Evolutionary conservation across 2,329 filamentous ascomycete species (phyloP).

Genomic region (Fusarium clavum): DNA sequence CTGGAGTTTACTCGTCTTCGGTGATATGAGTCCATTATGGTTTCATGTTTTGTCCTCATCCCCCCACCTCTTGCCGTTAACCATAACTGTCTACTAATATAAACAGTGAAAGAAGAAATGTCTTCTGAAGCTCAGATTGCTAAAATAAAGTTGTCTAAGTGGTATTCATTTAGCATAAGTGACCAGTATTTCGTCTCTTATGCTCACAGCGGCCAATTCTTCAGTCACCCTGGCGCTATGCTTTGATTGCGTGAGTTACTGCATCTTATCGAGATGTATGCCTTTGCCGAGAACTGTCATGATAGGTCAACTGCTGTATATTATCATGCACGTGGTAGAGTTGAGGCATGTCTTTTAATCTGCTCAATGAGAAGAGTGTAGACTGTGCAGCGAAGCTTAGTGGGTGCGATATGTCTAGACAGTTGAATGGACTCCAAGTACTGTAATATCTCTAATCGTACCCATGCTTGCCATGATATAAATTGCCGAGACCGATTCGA

Average conservation of each 20-base stretch:
- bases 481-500: conserved; percentile 1
- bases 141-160: neutral
- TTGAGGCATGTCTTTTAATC: neutral
- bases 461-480: neutral
- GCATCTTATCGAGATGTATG: neutral
- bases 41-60: no score
- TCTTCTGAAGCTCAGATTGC: neutral
- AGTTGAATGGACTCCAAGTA: no score
- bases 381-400: neutral
- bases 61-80: neutral
- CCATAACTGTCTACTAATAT: neutral
- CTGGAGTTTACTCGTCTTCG: neutral
- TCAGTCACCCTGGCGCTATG: neutral
- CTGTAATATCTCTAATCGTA: neutral
- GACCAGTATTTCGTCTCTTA: neutral
- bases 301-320: neutral
- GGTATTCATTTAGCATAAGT: neutral
- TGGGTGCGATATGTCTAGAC: neutral
- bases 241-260: neutral
- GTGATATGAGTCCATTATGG: no score
- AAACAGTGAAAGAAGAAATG: neutral
- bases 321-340: neutral
- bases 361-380: neutral
- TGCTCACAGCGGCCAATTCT: neutral
- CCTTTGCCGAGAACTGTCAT: neutral